phyloP scores from a whole-genome alignment of 2,329 filamentous ascomycete genomes.

The Cercospora sesami region DNA sequence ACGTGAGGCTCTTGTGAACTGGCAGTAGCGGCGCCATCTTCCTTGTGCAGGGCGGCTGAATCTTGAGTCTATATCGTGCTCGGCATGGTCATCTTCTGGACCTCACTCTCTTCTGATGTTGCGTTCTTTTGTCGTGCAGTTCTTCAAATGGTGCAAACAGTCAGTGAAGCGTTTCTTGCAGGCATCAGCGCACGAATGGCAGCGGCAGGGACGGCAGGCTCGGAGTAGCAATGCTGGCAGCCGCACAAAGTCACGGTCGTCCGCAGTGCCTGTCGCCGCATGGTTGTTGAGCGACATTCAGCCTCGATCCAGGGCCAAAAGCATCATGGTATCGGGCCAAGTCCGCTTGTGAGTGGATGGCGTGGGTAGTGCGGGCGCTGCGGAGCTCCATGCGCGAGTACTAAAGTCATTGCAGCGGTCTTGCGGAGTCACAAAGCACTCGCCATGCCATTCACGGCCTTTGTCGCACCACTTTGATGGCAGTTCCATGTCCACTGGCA shows the following conservation, averaged over 20 bases:
- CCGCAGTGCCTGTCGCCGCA: not conserved
- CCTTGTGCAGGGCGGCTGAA: slow-evolving; percentile 8
- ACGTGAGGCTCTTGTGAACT: slow-evolving; percentile 7
- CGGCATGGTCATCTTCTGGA: slow-evolving; percentile 1
- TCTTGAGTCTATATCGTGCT: slow-evolving; percentile 1
- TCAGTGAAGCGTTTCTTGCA: not conserved
- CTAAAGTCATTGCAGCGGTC: slow-evolving; percentile 15
- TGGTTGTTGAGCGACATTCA: not conserved
- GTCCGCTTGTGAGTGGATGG: slow-evolving; percentile 15
- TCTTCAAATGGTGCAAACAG: not conserved
- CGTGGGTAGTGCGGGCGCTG: slow-evolving; percentile 20
- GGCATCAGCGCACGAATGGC: not conserved
- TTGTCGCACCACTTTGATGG: slow-evolving; percentile 14
- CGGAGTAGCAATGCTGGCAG: not conserved
- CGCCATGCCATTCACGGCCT: slow-evolving; percentile 2
- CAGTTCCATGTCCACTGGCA: not conserved
- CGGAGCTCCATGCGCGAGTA: slow-evolving; percentile 16
- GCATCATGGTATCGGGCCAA: slow-evolving; percentile 18
- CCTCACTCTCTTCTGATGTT: not conserved
- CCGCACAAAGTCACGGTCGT: not conserved
- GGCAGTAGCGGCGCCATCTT: not conserved
- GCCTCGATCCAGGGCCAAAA: slow-evolving; percentile 1
- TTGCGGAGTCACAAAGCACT: slow-evolving; percentile 10
- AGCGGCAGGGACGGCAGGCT: not conserved
- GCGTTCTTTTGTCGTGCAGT: not conserved